Evolutionary conservation across 2,329 filamentous ascomycete species (phyloP), one percentile per base, ranked within the genome.

Genomic region (Beauveria varroae): DNA sequence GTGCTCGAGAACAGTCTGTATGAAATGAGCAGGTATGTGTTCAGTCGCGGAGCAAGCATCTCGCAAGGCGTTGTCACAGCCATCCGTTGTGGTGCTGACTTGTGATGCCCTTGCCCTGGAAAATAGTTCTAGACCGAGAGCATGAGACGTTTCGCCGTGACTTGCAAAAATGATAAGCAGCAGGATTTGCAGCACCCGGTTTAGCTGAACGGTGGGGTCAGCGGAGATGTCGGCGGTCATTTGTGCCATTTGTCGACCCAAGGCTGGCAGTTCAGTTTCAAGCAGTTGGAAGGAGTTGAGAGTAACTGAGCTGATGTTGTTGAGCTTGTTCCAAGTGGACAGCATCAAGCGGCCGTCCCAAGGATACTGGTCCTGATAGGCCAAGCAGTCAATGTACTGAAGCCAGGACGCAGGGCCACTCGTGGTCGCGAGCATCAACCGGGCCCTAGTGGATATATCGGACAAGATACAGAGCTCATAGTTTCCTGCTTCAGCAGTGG

Each of bases 281-380:
- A 91, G 76, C 20, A 88, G 77, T 50, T 82, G 78, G 53, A 91
- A 74, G 47, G 85, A 83, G 51, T 80, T 80, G 44, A 91, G 74
- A 51, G 76, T 81, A 0, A 86, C 83, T 26, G 79, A 75, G 14
- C 75, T 73, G 20, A 86, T 71, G 1, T 71, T 74, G 56, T 80
- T 75, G 52, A 88, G 72, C 65, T 81, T 86, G 16, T 76, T 74
- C 66, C 90, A 75, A 3, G 90, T 68, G 0, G 80, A 79, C 18
- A 69, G 65, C 3, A 71, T 64, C 50, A 79, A 69, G 56, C 72
- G 75, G 20, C 77, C 76, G 57, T 77, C 71, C 75, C 77, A 78
- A 5, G 68, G 64, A 43, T 72, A 73, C n/a, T 67, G 69, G 49
- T 69, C 68, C 57, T 75, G 73, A 51, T 71, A 72, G n/a, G 73